These are phyloP conservation scores for Solanum lycopersicoides DNA, from an alignment of 257 asterid species.

Conservation along the genomic window DNA sequence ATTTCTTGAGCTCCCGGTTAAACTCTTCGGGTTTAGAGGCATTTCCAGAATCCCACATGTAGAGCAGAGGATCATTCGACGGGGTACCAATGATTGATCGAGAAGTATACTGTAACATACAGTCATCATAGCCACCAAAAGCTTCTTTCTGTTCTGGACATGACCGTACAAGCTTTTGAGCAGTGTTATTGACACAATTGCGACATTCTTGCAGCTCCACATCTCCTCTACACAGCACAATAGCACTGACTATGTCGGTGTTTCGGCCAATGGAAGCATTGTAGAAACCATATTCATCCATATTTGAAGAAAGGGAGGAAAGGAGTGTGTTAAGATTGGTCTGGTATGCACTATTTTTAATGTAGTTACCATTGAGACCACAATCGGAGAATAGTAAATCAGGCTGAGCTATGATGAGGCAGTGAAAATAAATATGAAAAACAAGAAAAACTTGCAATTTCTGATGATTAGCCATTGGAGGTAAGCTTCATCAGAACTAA, in stretches of 20 bases:
- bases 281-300: constrained; percentile 6
- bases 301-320: not conserved
- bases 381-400: not conserved
- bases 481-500: no score
- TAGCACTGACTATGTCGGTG: constrained; percentile 1
- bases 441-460: not conserved
- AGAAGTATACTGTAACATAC: constrained; percentile 17
- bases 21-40: not conserved
- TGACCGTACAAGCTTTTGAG: not conserved
- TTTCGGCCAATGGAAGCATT: constrained; percentile 5
- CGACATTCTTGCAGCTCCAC: constrained; percentile 7
- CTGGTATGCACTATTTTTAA: not conserved
- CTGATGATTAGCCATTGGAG: not conserved
- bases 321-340: not conserved
- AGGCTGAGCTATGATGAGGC: not conserved
- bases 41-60: not conserved
- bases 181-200: not conserved
- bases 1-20: not conserved
- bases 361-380: not conserved
- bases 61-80: not conserved
- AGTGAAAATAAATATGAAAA: not conserved
- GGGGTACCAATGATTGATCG: not conserved
- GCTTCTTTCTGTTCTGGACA: constrained; percentile 18
- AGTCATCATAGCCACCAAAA: constrained; percentile 2
- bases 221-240: constrained; percentile 28